These are phyloP conservation scores for Taxillus chinensis DNA, from an alignment of 164 flowering plant genomes.

Conservation along the genomic window DNA sequence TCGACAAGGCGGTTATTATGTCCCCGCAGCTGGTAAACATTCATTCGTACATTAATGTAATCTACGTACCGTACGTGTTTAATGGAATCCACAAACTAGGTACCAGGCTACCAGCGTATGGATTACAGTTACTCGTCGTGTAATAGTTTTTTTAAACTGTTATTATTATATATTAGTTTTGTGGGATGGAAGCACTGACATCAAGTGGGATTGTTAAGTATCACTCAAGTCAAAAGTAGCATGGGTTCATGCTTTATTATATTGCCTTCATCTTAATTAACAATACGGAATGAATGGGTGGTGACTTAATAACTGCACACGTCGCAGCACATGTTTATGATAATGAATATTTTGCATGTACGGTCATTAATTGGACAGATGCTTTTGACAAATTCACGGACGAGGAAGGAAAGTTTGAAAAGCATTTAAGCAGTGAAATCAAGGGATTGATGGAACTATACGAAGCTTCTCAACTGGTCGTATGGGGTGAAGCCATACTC, in stretches of 20 bases:
- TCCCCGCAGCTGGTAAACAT: not conserved
- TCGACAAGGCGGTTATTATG: not conserved
- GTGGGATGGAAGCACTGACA: too few species aligned
- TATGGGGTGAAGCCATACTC: not conserved
- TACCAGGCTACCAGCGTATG: too few species aligned
- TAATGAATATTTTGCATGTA: not conserved
- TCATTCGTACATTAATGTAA: not conserved
- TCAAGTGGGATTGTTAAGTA: too few species aligned
- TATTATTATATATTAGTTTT: not conserved
- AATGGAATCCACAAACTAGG: not conserved
- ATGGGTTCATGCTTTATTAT: too few species aligned
- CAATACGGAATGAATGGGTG: not conserved
- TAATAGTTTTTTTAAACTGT: not conserved
- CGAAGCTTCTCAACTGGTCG: not conserved
- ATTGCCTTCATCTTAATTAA: not conserved
- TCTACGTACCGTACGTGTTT: not conserved
- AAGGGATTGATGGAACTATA: not conserved
- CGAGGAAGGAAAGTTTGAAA: slow-evolving; percentile 18
- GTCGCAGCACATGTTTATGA: not conserved
- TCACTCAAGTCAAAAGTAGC: too few species aligned
- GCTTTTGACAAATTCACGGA: slow-evolving; percentile 25
- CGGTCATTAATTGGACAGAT: slow-evolving; percentile 14
- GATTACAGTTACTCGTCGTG: not conserved
- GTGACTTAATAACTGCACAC: too few species aligned
- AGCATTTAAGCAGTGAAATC: slow-evolving; percentile 7